A percentile compares a stretch with the other conserved stretches of the same genome.
phyloP scores from a whole-genome alignment of 2,329 filamentous ascomycete species.

The Colletotrichum destructivum region DNA sequence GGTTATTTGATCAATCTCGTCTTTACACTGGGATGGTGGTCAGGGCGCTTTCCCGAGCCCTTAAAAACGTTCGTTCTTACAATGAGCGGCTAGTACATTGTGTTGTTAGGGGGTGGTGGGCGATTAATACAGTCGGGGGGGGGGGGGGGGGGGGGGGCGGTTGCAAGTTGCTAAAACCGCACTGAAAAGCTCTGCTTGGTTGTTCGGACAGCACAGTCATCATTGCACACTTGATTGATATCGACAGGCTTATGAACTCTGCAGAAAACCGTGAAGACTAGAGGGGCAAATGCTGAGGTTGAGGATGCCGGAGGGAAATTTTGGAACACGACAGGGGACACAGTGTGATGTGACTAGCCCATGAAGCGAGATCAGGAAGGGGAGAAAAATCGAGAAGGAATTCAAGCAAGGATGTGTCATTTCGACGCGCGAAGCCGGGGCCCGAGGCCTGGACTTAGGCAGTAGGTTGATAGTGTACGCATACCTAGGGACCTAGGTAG shows the following conservation, averaged over 20 bases:
- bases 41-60: not conserved
- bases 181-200: not conserved
- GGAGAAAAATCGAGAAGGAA: slow-evolving; percentile 36
- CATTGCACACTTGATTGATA: slow-evolving; percentile 11
- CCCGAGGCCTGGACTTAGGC: not conserved
- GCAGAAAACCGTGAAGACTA: slow-evolving; percentile 1
- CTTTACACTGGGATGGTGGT: not conserved
- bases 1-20: slow-evolving; percentile 17
- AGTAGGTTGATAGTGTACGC: not conserved
- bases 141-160: too few species aligned
- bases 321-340: not conserved
- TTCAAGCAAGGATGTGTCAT: slow-evolving; percentile 27
- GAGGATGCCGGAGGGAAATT: not conserved
- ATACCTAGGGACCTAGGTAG: too few species aligned
- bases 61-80: not conserved
- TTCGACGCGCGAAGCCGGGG: slow-evolving; percentile 17
- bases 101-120: too few species aligned
- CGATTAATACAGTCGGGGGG: not conserved
- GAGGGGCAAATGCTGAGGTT: not conserved
- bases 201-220: not conserved
- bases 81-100: not conserved
- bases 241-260: slow-evolving; percentile 21
- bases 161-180: too few species aligned
- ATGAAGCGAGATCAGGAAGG: slow-evolving; percentile 22
- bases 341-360: slow-evolving; percentile 16